These are phyloP conservation scores for Serpula lacrymans DNA, from an alignment of 768 basidiomycete genomes.

Conservation along the genomic window DNA sequence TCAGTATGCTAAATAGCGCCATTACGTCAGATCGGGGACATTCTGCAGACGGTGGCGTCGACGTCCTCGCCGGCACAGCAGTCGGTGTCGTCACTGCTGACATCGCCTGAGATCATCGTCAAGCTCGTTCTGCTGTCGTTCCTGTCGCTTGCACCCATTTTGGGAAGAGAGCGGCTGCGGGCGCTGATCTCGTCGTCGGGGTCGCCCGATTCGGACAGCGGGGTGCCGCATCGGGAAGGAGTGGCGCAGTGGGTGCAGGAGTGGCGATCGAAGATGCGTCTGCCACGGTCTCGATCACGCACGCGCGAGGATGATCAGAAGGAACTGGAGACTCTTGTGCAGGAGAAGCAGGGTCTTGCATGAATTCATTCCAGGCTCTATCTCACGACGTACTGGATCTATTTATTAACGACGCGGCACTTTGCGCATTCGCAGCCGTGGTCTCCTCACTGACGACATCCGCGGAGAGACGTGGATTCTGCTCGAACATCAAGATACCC, in stretches of 20 bases:
- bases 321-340: constrained; percentile 48
- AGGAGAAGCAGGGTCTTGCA: constrained; percentile 46
- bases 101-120: constrained; percentile 77
- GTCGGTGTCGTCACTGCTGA: constrained; percentile 80
- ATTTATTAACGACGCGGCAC: constrained; percentile 13
- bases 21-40: constrained; percentile 69
- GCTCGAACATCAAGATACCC: constrained; percentile 31
- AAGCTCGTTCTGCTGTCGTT: constrained; percentile 83
- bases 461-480: constrained; percentile 26
- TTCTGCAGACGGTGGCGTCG: constrained; percentile 78
- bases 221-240: constrained; percentile 28
- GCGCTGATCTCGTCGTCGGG: constrained; percentile 43
- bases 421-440: background rate
- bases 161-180: constrained; percentile 67
- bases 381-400: constrained; percentile 6
- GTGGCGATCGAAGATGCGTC: constrained; percentile 59
- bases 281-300: constrained; percentile 49
- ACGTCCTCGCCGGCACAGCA: constrained; percentile 67
- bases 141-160: constrained; percentile 83
- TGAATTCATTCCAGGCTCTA: constrained; percentile 11
- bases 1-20: constrained; percentile 3
- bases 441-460: constrained; percentile 7
- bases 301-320: constrained; percentile 43
- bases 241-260: constrained; percentile 59
- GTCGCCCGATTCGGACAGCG: constrained; percentile 15